These are phyloP conservation scores for Penicillium goetzii DNA, from an alignment of 495 filamentous ascomycete species.

Conservation along the genomic window DNA sequence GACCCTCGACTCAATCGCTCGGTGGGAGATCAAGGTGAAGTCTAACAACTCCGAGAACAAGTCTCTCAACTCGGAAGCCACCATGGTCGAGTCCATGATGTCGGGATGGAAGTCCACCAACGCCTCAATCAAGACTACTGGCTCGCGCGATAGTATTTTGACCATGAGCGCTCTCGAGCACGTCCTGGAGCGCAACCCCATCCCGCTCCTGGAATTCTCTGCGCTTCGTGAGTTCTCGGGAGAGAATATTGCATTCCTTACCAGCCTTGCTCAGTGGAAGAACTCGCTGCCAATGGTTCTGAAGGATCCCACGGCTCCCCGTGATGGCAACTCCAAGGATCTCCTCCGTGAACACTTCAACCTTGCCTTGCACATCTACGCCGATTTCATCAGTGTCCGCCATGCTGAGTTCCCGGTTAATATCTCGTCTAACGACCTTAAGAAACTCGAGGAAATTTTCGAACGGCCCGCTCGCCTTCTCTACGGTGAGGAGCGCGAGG, in stretches of 20 bases:
- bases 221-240: constrained; percentile 66
- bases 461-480: constrained; percentile 41
- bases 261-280: constrained; percentile 60
- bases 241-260: constrained; percentile 71
- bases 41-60: constrained; percentile 28
- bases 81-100: constrained; percentile 40
- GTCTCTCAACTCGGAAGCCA: constrained; percentile 35
- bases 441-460: constrained; percentile 54
- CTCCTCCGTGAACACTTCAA: constrained; percentile 50
- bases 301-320: constrained; percentile 20
- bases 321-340: constrained; percentile 30
- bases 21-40: constrained; percentile 40
- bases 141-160: constrained; percentile 46
- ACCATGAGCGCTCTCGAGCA: constrained; percentile 65
- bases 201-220: constrained; percentile 61
- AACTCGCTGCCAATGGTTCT: constrained; percentile 26
- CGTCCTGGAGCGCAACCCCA: constrained; percentile 57
- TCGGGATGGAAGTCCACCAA: constrained; percentile 40
- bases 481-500: constrained; percentile 38
- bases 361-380: constrained; percentile 60
- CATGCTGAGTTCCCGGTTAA: constrained; percentile 67
- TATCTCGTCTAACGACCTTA: constrained; percentile 55
- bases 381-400: constrained; percentile 56
- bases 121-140: constrained; percentile 33
- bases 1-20: constrained; percentile 41